phyloP scores from a whole-genome alignment of 495 filamentous ascomycete species.

The Aspergillus leporis region DNA sequence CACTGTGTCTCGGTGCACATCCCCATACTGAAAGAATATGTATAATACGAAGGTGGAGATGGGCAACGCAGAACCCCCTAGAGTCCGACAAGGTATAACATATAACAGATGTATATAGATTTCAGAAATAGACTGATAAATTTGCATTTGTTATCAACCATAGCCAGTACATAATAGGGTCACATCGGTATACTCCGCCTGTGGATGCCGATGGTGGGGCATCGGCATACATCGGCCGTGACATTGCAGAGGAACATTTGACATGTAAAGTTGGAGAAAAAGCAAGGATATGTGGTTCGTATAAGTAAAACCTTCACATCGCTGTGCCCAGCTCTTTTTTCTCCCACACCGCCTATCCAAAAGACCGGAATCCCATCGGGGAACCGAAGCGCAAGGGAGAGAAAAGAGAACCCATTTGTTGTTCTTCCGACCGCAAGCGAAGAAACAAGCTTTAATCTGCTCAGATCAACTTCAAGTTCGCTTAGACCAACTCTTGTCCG shows the following conservation, averaged over 20 bases:
- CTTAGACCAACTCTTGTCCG: neutral
- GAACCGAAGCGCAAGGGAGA: neutral
- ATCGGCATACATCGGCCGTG: constrained; percentile 2
- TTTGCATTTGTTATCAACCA: neutral
- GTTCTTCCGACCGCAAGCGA: neutral
- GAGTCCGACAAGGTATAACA: neutral
- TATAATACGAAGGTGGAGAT: neutral
- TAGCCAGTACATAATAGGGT: neutral
- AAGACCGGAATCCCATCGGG: neutral
- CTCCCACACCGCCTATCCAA: too few species aligned
- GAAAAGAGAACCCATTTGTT: neutral
- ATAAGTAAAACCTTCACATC: neutral
- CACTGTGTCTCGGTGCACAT: neutral
- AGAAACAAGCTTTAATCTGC: neutral
- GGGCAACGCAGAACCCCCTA: neutral
- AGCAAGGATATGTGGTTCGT: neutral
- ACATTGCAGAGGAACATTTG: neutral
- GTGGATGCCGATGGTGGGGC: neutral
- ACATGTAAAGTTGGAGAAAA: neutral
- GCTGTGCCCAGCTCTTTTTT: too few species aligned
- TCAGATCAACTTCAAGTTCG: neutral
- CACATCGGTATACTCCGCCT: neutral
- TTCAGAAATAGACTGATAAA: neutral
- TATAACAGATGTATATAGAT: neutral
- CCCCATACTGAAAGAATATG: neutral